Evolutionary conservation across 306 rosid species (phyloP), one percentile per base, ranked within the genome.

Genomic region (Delonix regia): DNA sequence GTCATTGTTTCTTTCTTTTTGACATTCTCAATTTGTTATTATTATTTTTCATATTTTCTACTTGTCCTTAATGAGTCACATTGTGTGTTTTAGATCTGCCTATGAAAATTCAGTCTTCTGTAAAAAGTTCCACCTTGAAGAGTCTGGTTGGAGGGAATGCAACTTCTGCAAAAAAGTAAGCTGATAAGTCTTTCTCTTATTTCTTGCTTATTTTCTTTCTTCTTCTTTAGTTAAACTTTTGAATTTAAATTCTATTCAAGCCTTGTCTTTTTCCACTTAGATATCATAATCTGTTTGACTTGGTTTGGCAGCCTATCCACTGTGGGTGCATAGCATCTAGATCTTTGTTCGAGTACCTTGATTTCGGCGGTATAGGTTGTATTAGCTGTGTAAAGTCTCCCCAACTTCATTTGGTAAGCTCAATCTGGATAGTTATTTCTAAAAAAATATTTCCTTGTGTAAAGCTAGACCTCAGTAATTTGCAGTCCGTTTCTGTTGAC

Each of bases 111-210:
- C 82, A 21, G 72, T 84, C 79, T 94, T 79, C 87, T 94, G 98
- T 73, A 80, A 83, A 71, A 86, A 78, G 27, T 92, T 86, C 83
- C 98, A 94, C 67, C 73, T 48, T 28, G 91, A 87, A 51, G 92
- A 92, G 78, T 78, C 89, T 57, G 98, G 98, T 85, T 94, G 98
- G 98, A 91, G 90, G 81, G 97, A 94, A 70, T 94, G 98, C 92
- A 83, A 83, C 78, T 78, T 84, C 73, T 94, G 98, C 86, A 85
- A 84, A 83, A 92, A 92, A 97, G 98, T 94, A 86, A 80, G 76
- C 70, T 80, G 70, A 41, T 57, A 27, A 8, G 10, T 16, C 57
- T 51, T 51, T 51, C 10, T 15, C 67, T 36, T 53, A 24, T 33
- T 71, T 22, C 38, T 61, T 64, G 36, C 55, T 42, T 12, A n/a